Evolutionary conservation across 345 rosid genomes (phyloP).

Genomic region (Erodium maritimum): DNA sequence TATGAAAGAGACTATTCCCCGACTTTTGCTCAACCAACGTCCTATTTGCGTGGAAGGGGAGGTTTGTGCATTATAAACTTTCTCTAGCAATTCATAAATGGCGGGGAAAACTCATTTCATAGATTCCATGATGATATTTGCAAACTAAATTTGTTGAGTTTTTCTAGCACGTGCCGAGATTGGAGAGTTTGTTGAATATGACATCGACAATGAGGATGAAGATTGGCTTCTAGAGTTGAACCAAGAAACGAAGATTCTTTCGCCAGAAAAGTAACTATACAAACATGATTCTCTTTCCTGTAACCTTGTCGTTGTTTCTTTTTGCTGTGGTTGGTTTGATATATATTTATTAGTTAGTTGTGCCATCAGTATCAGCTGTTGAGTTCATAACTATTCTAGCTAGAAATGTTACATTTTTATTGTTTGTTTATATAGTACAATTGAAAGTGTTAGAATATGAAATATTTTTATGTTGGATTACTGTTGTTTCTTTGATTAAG

Average conservation of each 20-base stretch:
- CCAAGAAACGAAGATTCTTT: constrained; percentile 47
- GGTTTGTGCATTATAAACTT: constrained; percentile 30
- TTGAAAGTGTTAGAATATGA: too few relatives aligned
- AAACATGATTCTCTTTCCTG: background rate
- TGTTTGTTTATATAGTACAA: too few relatives aligned
- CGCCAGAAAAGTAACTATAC: constrained; percentile 51
- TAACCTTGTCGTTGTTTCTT: background rate
- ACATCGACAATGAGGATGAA: constrained; percentile 95
- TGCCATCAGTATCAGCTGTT: too few relatives aligned
- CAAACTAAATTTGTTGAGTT: constrained; percentile 8
- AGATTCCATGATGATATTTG: background rate
- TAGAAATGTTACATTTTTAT: too few relatives aligned
- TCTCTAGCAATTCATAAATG: background rate
- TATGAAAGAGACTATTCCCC: constrained; percentile 81
- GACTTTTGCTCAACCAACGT: constrained; percentile 67
- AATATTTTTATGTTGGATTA: too few relatives aligned
- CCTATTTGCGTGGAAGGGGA: constrained; percentile 94
- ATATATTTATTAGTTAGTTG: too few relatives aligned
- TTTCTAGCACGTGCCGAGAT: constrained; percentile 87
- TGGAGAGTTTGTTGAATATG: constrained; percentile 96
- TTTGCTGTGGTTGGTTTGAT: background rate
- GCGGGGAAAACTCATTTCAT: background rate
- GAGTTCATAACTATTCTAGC: too few relatives aligned
- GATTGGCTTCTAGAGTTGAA: constrained; percentile 75
- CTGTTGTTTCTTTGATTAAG: too few relatives aligned